These are phyloP conservation scores for Croton setiger DNA, from an alignment of 441 rosid species.

Conservation along the genomic window DNA sequence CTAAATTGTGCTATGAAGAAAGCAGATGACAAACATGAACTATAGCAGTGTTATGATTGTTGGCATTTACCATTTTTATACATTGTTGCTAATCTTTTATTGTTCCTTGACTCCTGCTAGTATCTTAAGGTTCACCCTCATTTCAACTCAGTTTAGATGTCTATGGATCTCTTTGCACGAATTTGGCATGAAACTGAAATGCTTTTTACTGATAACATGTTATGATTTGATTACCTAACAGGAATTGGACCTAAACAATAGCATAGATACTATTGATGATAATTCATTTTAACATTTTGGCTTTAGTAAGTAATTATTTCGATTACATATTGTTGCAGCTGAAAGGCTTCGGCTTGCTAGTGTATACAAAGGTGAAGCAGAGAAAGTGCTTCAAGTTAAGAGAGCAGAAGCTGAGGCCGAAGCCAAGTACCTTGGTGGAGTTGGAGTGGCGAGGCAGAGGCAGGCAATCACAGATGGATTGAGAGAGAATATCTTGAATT, in stretches of 20 bases:
- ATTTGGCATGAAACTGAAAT: background rate
- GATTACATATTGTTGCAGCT: constrained; percentile 46
- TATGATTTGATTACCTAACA: background rate
- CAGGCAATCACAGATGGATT: constrained; percentile 95
- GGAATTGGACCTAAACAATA: background rate
- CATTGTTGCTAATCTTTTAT: too few species aligned
- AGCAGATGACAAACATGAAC: background rate
- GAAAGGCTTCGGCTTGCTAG: constrained; percentile 98
- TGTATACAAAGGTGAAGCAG: constrained; percentile 97
- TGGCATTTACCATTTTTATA: background rate
- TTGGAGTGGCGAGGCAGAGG: constrained; percentile 96
- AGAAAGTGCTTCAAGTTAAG: constrained; percentile 79
- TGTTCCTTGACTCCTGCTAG: background rate
- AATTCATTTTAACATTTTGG: background rate
- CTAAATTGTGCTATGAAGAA: background rate
- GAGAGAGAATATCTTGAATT: constrained; percentile 90
- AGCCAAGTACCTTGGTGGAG: constrained; percentile 90
- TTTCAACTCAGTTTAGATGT: background rate
- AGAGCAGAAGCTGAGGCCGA: constrained; percentile 96
- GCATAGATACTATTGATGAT: background rate
- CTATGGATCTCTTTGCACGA: background rate
- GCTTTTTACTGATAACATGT: background rate
- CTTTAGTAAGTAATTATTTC: background rate
- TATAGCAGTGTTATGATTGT: background rate
- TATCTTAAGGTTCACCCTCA: background rate